Percentiles rank a stretch among this genome's conserved stretches.
phyloP scores from a whole-genome alignment of 371 early-diverging fungal species.

The Rhizopus microsporus region DNA sequence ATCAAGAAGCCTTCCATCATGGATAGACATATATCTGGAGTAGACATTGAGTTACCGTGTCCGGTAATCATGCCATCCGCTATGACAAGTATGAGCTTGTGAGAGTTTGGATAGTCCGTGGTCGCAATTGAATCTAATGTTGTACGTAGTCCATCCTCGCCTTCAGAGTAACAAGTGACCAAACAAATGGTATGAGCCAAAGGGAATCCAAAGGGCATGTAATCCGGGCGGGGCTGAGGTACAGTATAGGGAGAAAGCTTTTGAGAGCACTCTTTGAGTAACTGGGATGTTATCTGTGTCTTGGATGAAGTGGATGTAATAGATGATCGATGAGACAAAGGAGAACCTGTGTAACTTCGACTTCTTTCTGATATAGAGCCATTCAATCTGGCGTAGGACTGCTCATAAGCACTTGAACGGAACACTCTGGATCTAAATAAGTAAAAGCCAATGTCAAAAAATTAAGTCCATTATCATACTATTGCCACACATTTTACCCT shows the following conservation, averaged over 20 bases:
- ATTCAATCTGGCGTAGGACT: neutral
- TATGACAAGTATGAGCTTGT: conserved; percentile 91
- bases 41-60: conserved; percentile 74
- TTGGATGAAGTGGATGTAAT: conserved; percentile 10
- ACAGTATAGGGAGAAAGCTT: conserved; percentile 39
- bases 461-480: neutral
- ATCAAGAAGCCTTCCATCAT: conserved; percentile 82
- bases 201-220: conserved; percentile 71
- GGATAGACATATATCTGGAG: conserved; percentile 79
- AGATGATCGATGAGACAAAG: conserved; percentile 21
- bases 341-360: conserved; percentile 16
- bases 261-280: conserved; percentile 11
- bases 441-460: neutral
- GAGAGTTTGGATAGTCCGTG: conserved; percentile 89
- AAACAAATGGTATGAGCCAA: conserved; percentile 76
- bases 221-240: conserved; percentile 52
- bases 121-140: conserved; percentile 95
- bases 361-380: conserved; percentile 20
- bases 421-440: conserved; percentile 17
- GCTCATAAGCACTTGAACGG: neutral
- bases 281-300: neutral
- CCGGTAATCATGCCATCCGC: conserved; percentile 91
- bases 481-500: conserved; percentile 15
- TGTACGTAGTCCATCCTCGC: conserved; percentile 83
- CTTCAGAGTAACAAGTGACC: conserved; percentile 93